Evolutionary conservation across 2,329 filamentous ascomycete species (phyloP).

Genomic region (Paracorniculantispora psalliotae): DNA sequence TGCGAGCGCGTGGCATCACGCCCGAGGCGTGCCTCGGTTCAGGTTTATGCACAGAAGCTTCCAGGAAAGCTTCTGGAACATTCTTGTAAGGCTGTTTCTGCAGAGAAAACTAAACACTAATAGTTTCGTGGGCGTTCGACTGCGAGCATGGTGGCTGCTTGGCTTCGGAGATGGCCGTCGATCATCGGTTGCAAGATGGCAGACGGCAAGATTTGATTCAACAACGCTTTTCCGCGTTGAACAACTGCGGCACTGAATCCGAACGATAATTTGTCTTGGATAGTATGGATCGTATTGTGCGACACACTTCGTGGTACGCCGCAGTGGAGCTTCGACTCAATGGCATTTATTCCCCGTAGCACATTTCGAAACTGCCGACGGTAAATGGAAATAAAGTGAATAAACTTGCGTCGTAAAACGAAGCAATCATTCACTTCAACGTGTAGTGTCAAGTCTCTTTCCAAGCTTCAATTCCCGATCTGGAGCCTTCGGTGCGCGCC

Average conservation of each 20-base stretch:
- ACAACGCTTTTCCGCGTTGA: not conserved
- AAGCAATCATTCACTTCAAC: not conserved
- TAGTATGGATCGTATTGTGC: not conserved
- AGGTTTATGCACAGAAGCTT: not conserved
- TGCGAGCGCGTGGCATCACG: not conserved
- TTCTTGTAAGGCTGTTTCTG: not conserved
- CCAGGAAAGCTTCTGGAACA: not conserved
- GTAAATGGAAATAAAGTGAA: not conserved
- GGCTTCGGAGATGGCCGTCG: not conserved
- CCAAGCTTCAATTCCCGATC: no score
- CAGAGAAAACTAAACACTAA: no score
- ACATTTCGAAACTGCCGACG: not conserved
- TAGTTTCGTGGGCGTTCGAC: not conserved
- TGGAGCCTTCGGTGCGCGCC: no score
- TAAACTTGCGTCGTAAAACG: not conserved
- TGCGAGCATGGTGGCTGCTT: not conserved
- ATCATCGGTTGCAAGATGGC: not conserved
- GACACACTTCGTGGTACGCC: not conserved
- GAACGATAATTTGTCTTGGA: not conserved
- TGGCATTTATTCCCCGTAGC: no score
- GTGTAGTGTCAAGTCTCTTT: not conserved
- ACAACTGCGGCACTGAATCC: not conserved
- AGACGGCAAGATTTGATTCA: not conserved
- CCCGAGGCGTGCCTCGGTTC: not conserved
- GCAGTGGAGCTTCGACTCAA: not conserved